A percentile compares a stretch with the other conserved stretches of the same genome.
Evolutionary conservation across 2,329 filamentous ascomycete species (phyloP).

Genomic region (Aspergillus neoniger): DNA sequence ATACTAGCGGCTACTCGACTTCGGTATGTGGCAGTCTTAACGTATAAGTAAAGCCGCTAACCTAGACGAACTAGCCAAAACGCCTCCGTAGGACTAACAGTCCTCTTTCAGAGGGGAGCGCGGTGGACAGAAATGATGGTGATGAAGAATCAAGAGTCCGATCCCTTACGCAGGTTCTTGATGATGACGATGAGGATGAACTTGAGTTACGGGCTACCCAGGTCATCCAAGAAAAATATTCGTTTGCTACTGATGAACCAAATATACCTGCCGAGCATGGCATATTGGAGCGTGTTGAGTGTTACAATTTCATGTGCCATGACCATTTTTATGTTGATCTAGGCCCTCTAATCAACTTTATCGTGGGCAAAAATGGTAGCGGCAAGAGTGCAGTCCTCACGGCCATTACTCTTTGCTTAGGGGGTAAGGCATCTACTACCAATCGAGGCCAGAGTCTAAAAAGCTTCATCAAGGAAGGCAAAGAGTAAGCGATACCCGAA

Average conservation of each 20-base stretch:
- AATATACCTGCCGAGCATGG: conserved; percentile 80
- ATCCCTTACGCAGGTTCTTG: conserved; percentile 24
- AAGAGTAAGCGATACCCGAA: conserved; percentile 58
- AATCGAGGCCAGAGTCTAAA: conserved; percentile 90
- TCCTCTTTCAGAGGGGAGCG: conserved; percentile 17
- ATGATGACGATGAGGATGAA: conserved; percentile 41
- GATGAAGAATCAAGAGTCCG: conserved; percentile 12
- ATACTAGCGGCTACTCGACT: conserved; percentile 27
- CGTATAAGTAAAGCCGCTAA: not conserved
- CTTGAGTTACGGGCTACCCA: conserved; percentile 65
- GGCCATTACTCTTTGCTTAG: conserved; percentile 89
- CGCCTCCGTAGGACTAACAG: conserved; percentile 41
- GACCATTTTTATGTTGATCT: conserved; percentile 75
- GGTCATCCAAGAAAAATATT: conserved; percentile 56
- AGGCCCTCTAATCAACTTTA: conserved; percentile 96
- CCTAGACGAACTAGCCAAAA: conserved; percentile 38
- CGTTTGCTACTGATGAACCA: conserved; percentile 54
- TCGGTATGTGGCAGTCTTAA: conserved; percentile 29
- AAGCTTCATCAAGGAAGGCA: conserved; percentile 85
- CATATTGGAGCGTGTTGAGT: conserved; percentile 83
- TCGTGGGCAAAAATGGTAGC: conserved; percentile 95
- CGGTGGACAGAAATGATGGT: conserved; percentile 26
- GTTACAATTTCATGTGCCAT: conserved; percentile 97
- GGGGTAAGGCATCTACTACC: conserved; percentile 87
- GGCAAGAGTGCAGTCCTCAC: conserved; percentile 96